These are phyloP conservation scores for Podaxis carcinomalis DNA, from an alignment of 768 basidiomycete genomes.

Conservation along the genomic window DNA sequence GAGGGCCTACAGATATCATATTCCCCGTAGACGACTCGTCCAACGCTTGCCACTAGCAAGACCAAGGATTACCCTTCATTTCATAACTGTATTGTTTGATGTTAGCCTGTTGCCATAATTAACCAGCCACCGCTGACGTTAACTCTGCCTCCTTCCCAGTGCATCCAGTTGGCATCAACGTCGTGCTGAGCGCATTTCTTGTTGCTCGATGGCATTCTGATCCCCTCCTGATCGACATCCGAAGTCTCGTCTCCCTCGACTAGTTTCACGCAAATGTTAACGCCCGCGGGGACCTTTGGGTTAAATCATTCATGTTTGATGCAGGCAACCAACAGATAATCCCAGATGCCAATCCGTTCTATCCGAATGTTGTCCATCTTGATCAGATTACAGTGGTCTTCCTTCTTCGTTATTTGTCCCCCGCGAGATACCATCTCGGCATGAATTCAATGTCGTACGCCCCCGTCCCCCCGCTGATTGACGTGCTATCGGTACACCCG, in stretches of 20 bases:
- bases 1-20: not conserved
- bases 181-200: not conserved
- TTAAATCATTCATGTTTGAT: not conserved
- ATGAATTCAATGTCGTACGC: not conserved
- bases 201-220: not conserved
- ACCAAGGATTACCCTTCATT: not conserved
- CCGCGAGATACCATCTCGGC: constrained; percentile 1
- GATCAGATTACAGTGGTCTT: not conserved
- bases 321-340: not conserved
- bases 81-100: not conserved
- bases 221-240: not conserved
- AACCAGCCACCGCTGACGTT: constrained; percentile 3
- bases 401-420: not conserved
- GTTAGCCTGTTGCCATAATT: not conserved
- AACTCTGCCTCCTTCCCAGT: not conserved
- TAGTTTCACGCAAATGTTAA: not conserved
- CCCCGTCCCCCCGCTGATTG: not conserved
- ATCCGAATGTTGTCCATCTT: not conserved
- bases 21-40: not conserved
- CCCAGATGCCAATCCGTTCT: not conserved
- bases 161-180: not conserved
- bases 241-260: not conserved
- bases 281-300: not conserved
- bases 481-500: not conserved
- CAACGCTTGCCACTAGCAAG: not conserved